phyloP scores from a whole-genome alignment of 139 green algal species.

The Closterium sp. region DNA sequence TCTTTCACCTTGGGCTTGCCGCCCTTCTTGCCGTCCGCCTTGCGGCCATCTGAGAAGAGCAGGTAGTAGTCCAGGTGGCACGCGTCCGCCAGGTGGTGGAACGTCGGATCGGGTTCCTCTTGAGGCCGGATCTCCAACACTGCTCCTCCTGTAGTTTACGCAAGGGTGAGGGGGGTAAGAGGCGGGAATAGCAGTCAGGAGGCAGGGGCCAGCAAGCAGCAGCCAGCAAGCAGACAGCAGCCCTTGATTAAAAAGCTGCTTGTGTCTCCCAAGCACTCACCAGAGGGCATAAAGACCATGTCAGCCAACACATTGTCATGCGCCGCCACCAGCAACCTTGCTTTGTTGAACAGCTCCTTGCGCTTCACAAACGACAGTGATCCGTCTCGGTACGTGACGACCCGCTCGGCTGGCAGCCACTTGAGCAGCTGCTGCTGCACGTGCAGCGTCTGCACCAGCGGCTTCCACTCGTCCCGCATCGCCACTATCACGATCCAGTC shows the following conservation, averaged over 20 bases:
- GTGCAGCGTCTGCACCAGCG: conserved; percentile 15
- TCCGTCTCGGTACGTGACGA: conserved; percentile 4
- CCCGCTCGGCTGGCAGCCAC: neutral
- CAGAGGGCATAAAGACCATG: conserved; percentile 37
- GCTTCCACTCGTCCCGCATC: conserved; percentile 12
- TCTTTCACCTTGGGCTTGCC: conserved; percentile 10
- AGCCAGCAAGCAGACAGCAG: no score
- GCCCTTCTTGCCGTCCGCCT: conserved; percentile 9
- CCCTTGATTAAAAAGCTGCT: neutral
- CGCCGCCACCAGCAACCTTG: neutral
- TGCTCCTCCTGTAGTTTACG: neutral
- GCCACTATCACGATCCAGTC: conserved; percentile 26
- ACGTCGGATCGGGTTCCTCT: conserved; percentile 1
- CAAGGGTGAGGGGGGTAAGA: no score
- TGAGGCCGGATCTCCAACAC: conserved; percentile 27
- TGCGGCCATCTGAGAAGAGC: conserved; percentile 21
- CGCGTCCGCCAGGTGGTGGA: conserved; percentile 39
- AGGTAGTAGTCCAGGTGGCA: conserved; percentile 29
- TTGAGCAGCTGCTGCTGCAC: neutral
- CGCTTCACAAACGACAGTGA: neutral
- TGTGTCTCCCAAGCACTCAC: neutral
- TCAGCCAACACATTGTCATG: conserved; percentile 28
- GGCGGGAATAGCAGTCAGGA: no score
- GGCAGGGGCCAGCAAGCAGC: no score
- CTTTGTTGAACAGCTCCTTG: conserved; percentile 33